phyloP scores from a whole-genome alignment of 176 grass and related monocot species.

The Bolboschoenus planiculmis region DNA sequence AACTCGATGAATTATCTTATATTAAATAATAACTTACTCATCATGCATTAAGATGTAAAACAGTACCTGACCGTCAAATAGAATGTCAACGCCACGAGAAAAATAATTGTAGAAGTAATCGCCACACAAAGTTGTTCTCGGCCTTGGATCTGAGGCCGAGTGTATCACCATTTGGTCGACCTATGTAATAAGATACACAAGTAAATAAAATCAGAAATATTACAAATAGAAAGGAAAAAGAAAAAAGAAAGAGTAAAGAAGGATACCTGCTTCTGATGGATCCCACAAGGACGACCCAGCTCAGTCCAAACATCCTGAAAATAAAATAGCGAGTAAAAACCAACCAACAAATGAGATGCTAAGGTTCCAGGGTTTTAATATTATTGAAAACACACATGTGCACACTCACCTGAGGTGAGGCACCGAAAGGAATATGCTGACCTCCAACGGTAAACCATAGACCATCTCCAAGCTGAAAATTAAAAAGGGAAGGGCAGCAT shows the following conservation, averaged over 20 bases:
- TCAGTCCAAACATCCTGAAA: slow-evolving; percentile 89
- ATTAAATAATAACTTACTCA: slow-evolving; percentile 16
- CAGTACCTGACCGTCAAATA: slow-evolving; percentile 94
- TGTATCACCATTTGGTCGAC: slow-evolving; percentile 99
- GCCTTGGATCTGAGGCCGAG: slow-evolving; percentile 71
- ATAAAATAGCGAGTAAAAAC: slow-evolving; percentile 6
- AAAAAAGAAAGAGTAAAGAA: slow-evolving; percentile 6
- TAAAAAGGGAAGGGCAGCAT: slow-evolving; percentile 13
- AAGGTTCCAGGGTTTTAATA: background rate
- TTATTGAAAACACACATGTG: background rate
- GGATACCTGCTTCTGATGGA: slow-evolving; percentile 91
- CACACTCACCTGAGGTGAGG: slow-evolving; percentile 68
- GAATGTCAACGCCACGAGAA: slow-evolving; percentile 84
- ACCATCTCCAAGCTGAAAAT: slow-evolving; percentile 85
- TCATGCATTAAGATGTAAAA: slow-evolving; percentile 2
- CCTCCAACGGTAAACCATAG: slow-evolving; percentile 82
- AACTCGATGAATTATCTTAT: background rate
- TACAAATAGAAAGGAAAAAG: background rate
- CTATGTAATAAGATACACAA: slow-evolving; percentile 27
- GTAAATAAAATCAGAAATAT: background rate
- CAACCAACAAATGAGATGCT: background rate
- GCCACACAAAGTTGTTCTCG: slow-evolving; percentile 70
- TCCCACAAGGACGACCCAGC: slow-evolving; percentile 77
- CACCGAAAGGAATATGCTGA: slow-evolving; percentile 89
- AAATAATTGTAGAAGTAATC: slow-evolving; percentile 97